phyloP scores from a whole-genome alignment of 148 eudicot genomes.

The Nepenthes gracilis region DNA sequence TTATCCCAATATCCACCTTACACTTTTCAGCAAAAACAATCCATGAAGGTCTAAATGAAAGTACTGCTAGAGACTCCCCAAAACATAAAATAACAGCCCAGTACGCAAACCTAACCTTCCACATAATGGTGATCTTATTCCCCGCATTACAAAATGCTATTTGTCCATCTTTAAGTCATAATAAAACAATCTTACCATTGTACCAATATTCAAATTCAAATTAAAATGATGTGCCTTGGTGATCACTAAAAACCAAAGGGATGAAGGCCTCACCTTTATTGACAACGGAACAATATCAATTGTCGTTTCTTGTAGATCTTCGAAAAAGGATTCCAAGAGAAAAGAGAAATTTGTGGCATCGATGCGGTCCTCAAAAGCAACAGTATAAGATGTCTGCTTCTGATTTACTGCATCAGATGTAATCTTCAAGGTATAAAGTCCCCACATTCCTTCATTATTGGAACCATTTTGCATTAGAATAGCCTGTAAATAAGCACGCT shows the following conservation, averaged over 20 bases:
- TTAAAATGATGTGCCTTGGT: no score
- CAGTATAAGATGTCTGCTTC: constrained; percentile 31
- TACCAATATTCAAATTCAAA: neutral
- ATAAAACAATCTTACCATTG: neutral
- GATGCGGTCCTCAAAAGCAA: constrained; percentile 74
- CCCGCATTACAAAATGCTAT: no score
- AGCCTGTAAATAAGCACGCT: constrained; percentile 31
- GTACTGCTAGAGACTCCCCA: no score
- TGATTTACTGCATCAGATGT: constrained; percentile 13
- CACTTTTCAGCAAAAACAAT: no score
- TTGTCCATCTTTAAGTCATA: no score
- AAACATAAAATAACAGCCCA: no score
- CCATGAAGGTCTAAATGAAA: no score
- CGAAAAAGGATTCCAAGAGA: constrained; percentile 65
- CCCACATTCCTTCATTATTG: constrained; percentile 24
- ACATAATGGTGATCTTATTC: no score
- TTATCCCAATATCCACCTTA: no score
- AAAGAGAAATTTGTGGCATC: constrained; percentile 85
- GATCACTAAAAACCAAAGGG: neutral
- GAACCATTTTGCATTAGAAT: constrained; percentile 50
- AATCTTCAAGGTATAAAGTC: constrained; percentile 40
- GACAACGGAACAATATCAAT: constrained; percentile 50
- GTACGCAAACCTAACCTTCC: no score
- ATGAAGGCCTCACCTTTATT: constrained; percentile 25
- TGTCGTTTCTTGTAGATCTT: constrained; percentile 48